These are phyloP conservation scores for Rhodotorula sp. DNA, from an alignment of 1,284 basidiomycete species.

Conservation along the genomic window DNA sequence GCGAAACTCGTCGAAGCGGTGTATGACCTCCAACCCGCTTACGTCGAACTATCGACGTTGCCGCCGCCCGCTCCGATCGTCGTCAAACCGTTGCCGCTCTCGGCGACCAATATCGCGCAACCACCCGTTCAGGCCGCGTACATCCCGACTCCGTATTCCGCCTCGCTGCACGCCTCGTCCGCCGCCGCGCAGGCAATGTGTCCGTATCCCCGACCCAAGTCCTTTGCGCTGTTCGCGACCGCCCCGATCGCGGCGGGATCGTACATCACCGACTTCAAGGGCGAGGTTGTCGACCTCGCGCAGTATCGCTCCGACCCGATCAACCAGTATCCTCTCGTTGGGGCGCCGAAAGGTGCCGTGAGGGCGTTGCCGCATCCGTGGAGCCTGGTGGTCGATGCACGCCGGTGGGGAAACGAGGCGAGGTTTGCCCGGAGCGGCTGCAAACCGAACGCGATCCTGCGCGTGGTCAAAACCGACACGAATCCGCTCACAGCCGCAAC, in stretches of 20 bases:
- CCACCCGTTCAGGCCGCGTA: slow-evolving; percentile 30
- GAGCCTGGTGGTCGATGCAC: slow-evolving; percentile 75
- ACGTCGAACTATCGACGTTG: slow-evolving; percentile 25
- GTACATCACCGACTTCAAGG: slow-evolving; percentile 49
- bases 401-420: slow-evolving; percentile 70
- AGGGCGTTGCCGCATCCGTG: slow-evolving; percentile 76
- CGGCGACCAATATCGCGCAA: slow-evolving; percentile 17
- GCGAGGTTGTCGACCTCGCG: slow-evolving; percentile 48
- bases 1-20: slow-evolving; percentile 16
- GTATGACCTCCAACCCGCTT: slow-evolving; percentile 25
- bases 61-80: slow-evolving; percentile 23
- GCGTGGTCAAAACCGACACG: slow-evolving; percentile 64
- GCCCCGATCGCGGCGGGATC: slow-evolving; percentile 48
- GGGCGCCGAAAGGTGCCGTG: slow-evolving; percentile 64
- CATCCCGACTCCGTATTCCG: slow-evolving; percentile 47
- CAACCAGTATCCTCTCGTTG: slow-evolving; percentile 57
- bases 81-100: slow-evolving; percentile 31
- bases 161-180: slow-evolving; percentile 58
- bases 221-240: slow-evolving; percentile 52
- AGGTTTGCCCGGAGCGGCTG: slow-evolving; percentile 81
- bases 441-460: slow-evolving; percentile 80
- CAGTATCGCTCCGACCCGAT: slow-evolving; percentile 52
- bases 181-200: slow-evolving; percentile 58
- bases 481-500: too few species aligned
- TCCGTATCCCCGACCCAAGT: slow-evolving; percentile 50